phyloP scores from a whole-genome alignment of 1,284 basidiomycete species.

The Coriolopsis trogii region DNA sequence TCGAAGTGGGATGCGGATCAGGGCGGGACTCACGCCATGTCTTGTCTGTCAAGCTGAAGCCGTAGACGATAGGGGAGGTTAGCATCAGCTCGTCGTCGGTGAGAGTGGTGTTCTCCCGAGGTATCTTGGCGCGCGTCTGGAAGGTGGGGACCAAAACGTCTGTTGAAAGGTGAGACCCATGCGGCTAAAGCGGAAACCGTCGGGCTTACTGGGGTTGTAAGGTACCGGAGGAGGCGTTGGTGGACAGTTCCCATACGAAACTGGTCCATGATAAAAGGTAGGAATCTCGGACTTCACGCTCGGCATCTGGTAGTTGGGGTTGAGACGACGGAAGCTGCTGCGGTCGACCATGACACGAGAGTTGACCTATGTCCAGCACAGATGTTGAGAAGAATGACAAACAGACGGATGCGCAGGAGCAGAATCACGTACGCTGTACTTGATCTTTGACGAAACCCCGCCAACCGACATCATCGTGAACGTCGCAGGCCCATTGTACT shows the following conservation, averaged over 20 bases:
- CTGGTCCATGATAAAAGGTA: background rate
- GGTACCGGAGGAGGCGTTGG: background rate
- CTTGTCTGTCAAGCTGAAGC: slow-evolving; percentile 60
- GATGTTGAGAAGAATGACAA: background rate
- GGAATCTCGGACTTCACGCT: slow-evolving; percentile 14
- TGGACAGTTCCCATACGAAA: slow-evolving; percentile 3
- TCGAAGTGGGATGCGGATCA: background rate
- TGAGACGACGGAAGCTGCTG: slow-evolving; percentile 51
- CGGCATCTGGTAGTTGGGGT: slow-evolving; percentile 50
- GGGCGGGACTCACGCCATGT: slow-evolving; percentile 49
- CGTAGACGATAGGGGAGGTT: slow-evolving; percentile 54
- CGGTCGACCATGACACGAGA: slow-evolving; percentile 58
- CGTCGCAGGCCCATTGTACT: slow-evolving; percentile 54
- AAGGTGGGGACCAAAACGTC: slow-evolving; percentile 22
- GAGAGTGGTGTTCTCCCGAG: slow-evolving; percentile 33
- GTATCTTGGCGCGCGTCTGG: slow-evolving; percentile 10
- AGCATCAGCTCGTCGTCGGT: slow-evolving; percentile 53
- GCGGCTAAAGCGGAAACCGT: background rate
- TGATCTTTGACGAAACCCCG: slow-evolving; percentile 37
- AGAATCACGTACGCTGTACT: slow-evolving; percentile 45
- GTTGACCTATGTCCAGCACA: slow-evolving; percentile 22
- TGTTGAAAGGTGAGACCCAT: background rate
- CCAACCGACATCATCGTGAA: background rate
- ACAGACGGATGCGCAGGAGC: background rate
- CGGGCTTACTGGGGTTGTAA: slow-evolving; percentile 4